A percentile compares a stretch with the other conserved stretches of the same genome.
Conservation (phyloP, 352 stramenopile species). For the Stephanocyclus meneghinianus region DNA sequence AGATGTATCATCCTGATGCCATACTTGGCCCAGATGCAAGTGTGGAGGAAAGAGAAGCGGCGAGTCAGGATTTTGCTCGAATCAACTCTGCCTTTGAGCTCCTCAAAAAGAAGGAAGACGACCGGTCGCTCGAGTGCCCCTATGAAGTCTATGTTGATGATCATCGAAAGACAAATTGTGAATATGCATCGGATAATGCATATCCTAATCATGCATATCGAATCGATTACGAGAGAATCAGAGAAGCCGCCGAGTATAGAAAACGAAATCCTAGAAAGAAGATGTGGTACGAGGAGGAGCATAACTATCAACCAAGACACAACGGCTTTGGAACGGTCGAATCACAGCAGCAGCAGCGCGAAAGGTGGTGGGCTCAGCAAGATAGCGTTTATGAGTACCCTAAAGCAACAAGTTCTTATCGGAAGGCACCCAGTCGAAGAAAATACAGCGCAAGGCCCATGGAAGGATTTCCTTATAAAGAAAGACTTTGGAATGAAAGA, state of each 20-base stretch:
- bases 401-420: neutral
- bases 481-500: neutral
- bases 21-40: conserved; percentile 9
- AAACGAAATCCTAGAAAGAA: neutral
- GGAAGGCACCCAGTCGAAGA: neutral
- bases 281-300: conserved; percentile 1
- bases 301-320: conserved; percentile 2
- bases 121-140: neutral
- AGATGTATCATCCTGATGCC: conserved; percentile 42
- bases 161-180: neutral
- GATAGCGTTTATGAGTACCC: neutral
- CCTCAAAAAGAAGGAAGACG: conserved; percentile 30
- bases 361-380: neutral
- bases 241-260: neutral
- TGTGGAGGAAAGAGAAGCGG: conserved; percentile 24
- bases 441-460: neutral
- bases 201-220: neutral
- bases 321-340: neutral
- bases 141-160: neutral
- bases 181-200: neutral
- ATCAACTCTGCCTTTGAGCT: conserved; percentile 43
- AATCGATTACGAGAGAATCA: conserved; percentile 1
- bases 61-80: conserved; percentile 34
- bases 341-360: neutral
- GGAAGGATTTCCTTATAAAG: neutral